Evolutionary conservation across 192 early-diverging fungal genomes (phyloP).

Genomic region (Thoreauomyces humboldtii): DNA sequence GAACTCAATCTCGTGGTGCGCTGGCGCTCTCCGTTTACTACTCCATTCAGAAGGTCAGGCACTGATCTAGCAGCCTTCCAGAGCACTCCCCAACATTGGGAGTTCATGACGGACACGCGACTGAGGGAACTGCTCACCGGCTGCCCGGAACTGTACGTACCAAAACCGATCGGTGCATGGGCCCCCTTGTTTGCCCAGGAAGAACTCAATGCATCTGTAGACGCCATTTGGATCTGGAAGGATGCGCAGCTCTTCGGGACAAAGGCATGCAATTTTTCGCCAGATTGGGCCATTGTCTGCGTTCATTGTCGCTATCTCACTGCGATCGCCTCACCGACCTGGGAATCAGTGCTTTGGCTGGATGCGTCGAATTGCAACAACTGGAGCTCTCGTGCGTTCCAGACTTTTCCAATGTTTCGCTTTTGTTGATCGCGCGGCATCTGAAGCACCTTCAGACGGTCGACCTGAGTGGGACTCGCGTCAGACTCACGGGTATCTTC

Average conservation of each 20-base stretch:
- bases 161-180: too few relatives aligned
- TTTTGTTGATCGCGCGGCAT: not conserved
- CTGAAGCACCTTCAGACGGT: slow-evolving; percentile 3
- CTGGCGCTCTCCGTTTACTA: too few relatives aligned
- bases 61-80: too few relatives aligned
- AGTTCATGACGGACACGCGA: not conserved
- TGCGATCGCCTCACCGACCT: slow-evolving; percentile 15
- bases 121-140: not conserved
- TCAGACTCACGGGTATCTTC: not conserved
- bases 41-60: too few relatives aligned
- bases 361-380: not conserved
- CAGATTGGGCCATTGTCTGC: not conserved
- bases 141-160: slow-evolving; percentile 18
- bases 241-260: slow-evolving; percentile 4
- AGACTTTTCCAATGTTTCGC: not conserved
- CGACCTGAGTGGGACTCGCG: slow-evolving; percentile 3
- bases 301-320: slow-evolving; percentile 8
- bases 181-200: not conserved
- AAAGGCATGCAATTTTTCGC: slow-evolving; percentile 4
- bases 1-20: slow-evolving; percentile 18
- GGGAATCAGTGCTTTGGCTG: slow-evolving; percentile 5
- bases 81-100: slow-evolving; percentile 11
- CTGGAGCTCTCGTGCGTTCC: slow-evolving; percentile 11
- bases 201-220: not conserved
- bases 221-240: slow-evolving; percentile 19